These are phyloP conservation scores for Hypoxylon sp. DNA, from an alignment of 2,329 filamentous ascomycete species.

Conservation along the genomic window DNA sequence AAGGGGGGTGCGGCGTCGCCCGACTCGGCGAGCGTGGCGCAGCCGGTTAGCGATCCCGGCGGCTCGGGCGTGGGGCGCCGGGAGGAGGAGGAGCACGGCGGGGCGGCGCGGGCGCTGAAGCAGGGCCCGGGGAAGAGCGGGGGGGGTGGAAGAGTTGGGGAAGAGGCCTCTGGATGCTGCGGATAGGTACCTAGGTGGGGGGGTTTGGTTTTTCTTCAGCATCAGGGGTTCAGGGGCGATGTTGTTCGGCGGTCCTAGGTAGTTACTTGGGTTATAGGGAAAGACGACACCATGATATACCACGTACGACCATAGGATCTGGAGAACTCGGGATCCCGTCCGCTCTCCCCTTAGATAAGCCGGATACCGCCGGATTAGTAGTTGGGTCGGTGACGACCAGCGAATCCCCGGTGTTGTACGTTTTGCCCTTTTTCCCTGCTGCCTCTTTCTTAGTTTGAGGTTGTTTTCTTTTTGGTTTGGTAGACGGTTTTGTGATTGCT, in stretches of 20 bases:
- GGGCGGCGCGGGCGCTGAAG: not conserved
- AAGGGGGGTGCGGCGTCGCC: not conserved
- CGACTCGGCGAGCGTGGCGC: not conserved
- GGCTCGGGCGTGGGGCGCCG: not conserved
- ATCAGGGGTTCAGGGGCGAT: no score
- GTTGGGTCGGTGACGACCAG: not conserved
- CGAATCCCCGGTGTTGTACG: not conserved
- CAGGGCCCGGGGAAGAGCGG: not conserved
- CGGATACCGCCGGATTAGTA: no score
- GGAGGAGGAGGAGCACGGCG: conserved; percentile 3
- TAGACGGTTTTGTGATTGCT: no score
- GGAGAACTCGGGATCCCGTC: no score
- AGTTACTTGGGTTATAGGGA: no score
- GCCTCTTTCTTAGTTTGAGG: no score
- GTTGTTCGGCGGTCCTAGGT: no score
- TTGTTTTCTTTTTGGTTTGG: no score
- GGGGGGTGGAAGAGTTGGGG: not conserved
- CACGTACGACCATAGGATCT: no score
- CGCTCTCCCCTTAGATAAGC: no score
- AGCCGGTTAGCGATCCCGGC: not conserved
- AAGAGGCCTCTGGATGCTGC: not conserved
- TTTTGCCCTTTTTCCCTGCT: not conserved
- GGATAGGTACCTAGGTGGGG: not conserved
- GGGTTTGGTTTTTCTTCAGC: no score
- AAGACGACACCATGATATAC: no score